Evolutionary conservation across 805 yeast genomes (phyloP), one percentile per base, ranked within the genome.

Genomic region (Barnettozyma wickerhamii): DNA sequence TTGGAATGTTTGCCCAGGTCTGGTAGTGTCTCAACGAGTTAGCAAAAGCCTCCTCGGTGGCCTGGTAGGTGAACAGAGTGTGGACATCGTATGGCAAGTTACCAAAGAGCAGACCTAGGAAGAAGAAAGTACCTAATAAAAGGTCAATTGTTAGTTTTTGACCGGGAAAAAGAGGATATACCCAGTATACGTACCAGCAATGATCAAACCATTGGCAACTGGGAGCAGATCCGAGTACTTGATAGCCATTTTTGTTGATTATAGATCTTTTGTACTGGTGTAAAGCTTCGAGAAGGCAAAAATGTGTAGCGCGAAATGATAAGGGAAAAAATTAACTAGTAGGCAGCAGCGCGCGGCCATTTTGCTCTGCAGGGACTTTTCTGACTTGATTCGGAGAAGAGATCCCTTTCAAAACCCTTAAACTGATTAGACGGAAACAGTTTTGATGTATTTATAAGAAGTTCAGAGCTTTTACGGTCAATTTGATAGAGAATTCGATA

Each of bases 81-180:
- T 72, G 67, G 62, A 75, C 76, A 58, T 88, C 96, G 55, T 90
- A 93, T 2, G 95, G 84, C 70, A 81, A 77, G 62, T 88, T 87
- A 34, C 84, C 74, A 58, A 77, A 84, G 35, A 88, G 58, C 19
- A 83, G 76, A 23, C 99, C 99, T 43, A 91, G 70, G 12, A 83
- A 74, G 63, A 90, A 91, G 21, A 89, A 80, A 15, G 84, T 68
- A 24, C 93, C 64, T 51, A 7, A 4, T 7, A 21, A 29, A n/a
- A n/a, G n/a, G n/a, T n/a, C n/a, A 12, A 23, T 2, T 23, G 26
- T 23, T 23, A 23, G 26, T 23, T 23, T 23, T 23, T 27, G 21
- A 33, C 29, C 15, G 28, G 33, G 28, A 14, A 4, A 21, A 19
- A 19, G 14, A 13, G 7, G 5, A 24, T 10, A 7, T 6, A n/a